phyloP scores from a whole-genome alignment of 2,329 filamentous ascomycete genomes.

The Colletotrichum australisinense region DNA sequence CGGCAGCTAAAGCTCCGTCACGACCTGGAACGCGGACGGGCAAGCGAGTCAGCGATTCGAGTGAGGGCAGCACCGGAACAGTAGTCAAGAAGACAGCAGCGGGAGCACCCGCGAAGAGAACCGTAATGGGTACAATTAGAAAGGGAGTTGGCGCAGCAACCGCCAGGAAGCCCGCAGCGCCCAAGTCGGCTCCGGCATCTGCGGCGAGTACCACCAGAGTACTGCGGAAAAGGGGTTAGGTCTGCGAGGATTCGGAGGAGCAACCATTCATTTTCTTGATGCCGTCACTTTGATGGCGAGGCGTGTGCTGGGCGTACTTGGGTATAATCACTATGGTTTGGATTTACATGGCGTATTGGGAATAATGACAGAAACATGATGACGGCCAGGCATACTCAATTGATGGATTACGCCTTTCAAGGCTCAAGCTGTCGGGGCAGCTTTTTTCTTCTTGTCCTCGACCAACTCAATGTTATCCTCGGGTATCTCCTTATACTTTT shows the following conservation, averaged over 20 bases:
- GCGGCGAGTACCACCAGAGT: slow-evolving; percentile 62
- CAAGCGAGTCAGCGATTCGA: slow-evolving; percentile 70
- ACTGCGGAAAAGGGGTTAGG: slow-evolving; percentile 63
- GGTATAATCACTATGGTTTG: background rate
- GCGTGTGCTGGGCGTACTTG: slow-evolving; percentile 6
- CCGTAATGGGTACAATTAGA: slow-evolving; percentile 65
- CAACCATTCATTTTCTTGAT: background rate
- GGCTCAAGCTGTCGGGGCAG: slow-evolving; percentile 19
- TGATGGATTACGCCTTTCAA: slow-evolving; percentile 8
- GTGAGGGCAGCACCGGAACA: slow-evolving; percentile 72
- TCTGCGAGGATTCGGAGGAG: background rate
- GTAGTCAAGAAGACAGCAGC: slow-evolving; percentile 67
- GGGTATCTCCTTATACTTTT: slow-evolving; percentile 90
- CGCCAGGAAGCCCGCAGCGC: slow-evolving; percentile 61
- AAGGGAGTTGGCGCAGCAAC: slow-evolving; percentile 61
- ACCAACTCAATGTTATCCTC: slow-evolving; percentile 95
- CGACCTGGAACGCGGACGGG: slow-evolving; percentile 58
- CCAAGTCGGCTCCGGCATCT: slow-evolving; percentile 54
- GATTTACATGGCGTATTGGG: slow-evolving; percentile 10
- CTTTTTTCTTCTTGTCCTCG: slow-evolving; percentile 93
- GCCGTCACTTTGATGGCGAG: background rate
- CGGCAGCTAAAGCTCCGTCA: slow-evolving; percentile 46
- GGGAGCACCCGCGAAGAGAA: slow-evolving; percentile 58
- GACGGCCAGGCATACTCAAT: slow-evolving; percentile 22
- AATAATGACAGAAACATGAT: slow-evolving; percentile 23